phyloP scores from a whole-genome alignment of 2,329 filamentous ascomycete species.

The Rugonectria rugulosa region DNA sequence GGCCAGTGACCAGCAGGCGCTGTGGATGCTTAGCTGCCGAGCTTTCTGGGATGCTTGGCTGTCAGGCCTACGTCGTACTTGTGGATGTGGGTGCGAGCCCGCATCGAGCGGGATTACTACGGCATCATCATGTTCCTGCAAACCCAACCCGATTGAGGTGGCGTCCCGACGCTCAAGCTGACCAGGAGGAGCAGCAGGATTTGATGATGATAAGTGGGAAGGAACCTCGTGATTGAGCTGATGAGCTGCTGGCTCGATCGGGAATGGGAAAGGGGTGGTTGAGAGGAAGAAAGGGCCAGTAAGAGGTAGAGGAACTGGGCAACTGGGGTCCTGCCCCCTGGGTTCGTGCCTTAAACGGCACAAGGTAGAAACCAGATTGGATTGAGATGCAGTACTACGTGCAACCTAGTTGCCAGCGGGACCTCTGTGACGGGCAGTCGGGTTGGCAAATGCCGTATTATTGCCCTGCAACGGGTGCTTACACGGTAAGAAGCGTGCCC shows the following conservation, averaged over 20 bases:
- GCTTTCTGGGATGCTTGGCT: conserved; percentile 1
- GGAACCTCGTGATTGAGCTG: conserved; percentile 6
- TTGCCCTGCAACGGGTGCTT: neutral
- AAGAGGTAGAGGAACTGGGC: neutral
- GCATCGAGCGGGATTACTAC: conserved; percentile 3
- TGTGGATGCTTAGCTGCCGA: conserved; percentile 11
- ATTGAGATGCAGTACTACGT: neutral
- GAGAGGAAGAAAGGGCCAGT: neutral
- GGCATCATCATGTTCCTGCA: neutral
- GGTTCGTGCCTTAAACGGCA: neutral
- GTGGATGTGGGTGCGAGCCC: conserved; percentile 15
- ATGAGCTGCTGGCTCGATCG: neutral
- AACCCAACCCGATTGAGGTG: neutral
- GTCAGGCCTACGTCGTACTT: neutral
- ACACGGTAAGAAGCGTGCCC: neutral
- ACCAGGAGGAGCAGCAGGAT: neutral
- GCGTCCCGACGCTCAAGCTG: neutral
- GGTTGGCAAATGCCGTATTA: neutral
- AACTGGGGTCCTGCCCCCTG: too few relatives aligned
- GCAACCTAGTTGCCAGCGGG: too few relatives aligned
- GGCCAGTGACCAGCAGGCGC: conserved; percentile 1
- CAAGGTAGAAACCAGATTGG: neutral
- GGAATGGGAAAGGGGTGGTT: neutral
- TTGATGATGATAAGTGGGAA: neutral
- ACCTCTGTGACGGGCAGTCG: neutral